These are phyloP conservation scores for Rhizophlyctis rosea DNA, from an alignment of 192 early-diverging fungal genomes.

Conservation along the genomic window DNA sequence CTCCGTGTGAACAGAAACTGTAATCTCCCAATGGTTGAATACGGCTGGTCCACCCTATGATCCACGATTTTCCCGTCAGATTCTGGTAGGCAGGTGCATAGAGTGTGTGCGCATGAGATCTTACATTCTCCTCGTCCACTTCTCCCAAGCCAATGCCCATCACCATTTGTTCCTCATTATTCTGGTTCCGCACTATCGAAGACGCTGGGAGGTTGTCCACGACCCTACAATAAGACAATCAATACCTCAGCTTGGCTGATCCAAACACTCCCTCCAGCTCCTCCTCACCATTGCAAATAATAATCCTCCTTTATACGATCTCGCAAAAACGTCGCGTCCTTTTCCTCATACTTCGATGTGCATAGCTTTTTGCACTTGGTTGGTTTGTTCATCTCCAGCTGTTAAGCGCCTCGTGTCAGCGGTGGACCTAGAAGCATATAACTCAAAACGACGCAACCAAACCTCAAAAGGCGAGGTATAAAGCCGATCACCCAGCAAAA, in stretches of 20 bases:
- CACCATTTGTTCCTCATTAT: background rate
- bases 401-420: background rate
- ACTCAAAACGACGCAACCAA: conserved; percentile 10
- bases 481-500: conserved; percentile 94
- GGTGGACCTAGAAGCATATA: background rate
- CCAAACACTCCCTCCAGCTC: no score
- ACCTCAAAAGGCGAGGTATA: conserved; percentile 79
- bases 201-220: conserved; percentile 14
- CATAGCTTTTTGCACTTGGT: conserved; percentile 68
- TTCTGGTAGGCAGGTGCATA: no score
- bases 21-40: conserved; percentile 86
- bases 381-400: conserved; percentile 68
- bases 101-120: no score
- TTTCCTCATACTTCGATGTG: conserved; percentile 48
- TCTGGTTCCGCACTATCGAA: background rate
- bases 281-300: conserved; percentile 37
- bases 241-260: no score
- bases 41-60: no score
- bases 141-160: conserved; percentile 12
- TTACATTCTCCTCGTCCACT: conserved; percentile 13
- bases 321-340: conserved; percentile 85
- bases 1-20: conserved; percentile 63
- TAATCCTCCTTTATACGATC: conserved; percentile 52
- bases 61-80: no score
- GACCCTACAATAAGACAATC: conserved; percentile 9